phyloP scores from a whole-genome alignment of 129 eudicot species.

The Daucus carota region DNA sequence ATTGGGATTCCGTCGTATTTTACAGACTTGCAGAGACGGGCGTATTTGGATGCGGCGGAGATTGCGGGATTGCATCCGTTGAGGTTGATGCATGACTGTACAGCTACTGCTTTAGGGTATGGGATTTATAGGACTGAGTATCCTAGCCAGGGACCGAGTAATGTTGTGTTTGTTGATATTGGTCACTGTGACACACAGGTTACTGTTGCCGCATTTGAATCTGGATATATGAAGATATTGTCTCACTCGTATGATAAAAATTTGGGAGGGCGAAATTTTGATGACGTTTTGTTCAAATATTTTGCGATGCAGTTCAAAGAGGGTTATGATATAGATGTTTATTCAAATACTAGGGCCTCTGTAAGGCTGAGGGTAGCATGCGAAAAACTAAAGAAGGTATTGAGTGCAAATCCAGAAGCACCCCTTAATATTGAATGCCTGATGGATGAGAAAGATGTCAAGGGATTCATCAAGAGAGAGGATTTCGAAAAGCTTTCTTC shows the following conservation, averaged over 20 bases:
- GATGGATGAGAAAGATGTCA: constrained; percentile 97
- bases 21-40: constrained; percentile 79
- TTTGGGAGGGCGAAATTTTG: constrained; percentile 91
- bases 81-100: constrained; percentile 83
- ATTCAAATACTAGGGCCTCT: constrained; percentile 64
- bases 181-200: constrained; percentile 97
- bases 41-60: constrained; percentile 75
- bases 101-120: constrained; percentile 92
- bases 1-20: constrained; percentile 89
- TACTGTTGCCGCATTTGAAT: constrained; percentile 65
- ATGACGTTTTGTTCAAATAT: constrained; percentile 71
- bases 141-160: constrained; percentile 31
- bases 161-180: constrained; percentile 86
- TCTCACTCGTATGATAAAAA: constrained; percentile 84
- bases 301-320: constrained; percentile 57
- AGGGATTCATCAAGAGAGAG: constrained; percentile 82
- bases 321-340: constrained; percentile 64
- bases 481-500: constrained; percentile 78
- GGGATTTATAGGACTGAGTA: constrained; percentile 91
- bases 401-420: constrained; percentile 98
- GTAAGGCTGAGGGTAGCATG: constrained; percentile 75
- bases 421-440: constrained; percentile 87
- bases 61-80: constrained; percentile 74
- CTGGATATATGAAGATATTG: constrained; percentile 64
- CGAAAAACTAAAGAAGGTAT: constrained; percentile 87